Base-by-base conservation (phyloP, 2,329 filamentous ascomycete species). In the Ceratocystis colombiana region DNA sequence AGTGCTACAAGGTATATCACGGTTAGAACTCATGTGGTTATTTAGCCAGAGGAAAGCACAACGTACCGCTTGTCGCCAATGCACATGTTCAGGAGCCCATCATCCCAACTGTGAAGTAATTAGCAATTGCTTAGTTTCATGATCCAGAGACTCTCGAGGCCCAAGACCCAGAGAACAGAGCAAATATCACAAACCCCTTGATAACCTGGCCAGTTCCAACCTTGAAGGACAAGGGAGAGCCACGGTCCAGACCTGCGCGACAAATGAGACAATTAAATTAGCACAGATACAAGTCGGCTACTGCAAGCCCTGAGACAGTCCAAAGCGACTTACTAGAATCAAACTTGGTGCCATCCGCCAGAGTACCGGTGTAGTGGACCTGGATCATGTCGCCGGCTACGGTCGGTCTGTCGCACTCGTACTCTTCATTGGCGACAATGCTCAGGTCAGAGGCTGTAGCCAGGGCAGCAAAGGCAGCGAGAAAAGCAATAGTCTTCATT, bases 11-110 rank as follows among this genome's bases (percentile, higher is more conserved):
- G 71, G 72, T 70, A 62, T 59, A 61, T 28, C 25, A 48, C 44
- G 33, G 41, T 45, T 68, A 59, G 53, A 25, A n/a, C 17, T 30
- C 15, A 15, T 17, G 48, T 25, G 3, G 20, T 1, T 28, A 28
- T 5, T 53, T 17, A 0, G 17, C 5, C 46, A 50, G 7, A 50
- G 17, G 17, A 4, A 12, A 22, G 46, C 46, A 20, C 2, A 50
- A 7, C 76, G 77, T 71, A 79, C 81, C 82, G 84, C 81, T 92
- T 93, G 81, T 97, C 93, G 69, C 94, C 93, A 71, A 95, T 88
- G 77, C 94, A 97, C 92, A 97, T 96, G 73, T 89, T 89, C 65
- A 94, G 72, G 48, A 97, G 82, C 62, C 93, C 93, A 74, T 95
- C 77, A 72, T 97, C 93, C 93, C 92, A 96, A 73, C 87, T 89